Percentiles rank a stretch among this genome's conserved stretches.
phyloP scores from a whole-genome alignment of 73 alveolate species.

The Tetrahymena thermophila region DNA sequence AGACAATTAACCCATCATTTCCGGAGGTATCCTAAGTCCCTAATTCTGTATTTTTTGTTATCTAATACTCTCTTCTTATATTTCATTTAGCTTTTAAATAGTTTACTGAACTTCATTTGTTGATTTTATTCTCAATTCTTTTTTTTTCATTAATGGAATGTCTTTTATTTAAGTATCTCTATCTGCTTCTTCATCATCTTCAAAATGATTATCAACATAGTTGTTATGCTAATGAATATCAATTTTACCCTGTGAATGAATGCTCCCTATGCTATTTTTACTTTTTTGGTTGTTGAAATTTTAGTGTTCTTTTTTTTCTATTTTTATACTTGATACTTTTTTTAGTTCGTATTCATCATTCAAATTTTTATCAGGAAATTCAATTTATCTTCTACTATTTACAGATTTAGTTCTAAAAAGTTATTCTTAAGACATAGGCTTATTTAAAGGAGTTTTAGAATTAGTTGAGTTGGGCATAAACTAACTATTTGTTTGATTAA shows the following conservation, averaged over 20 bases:
- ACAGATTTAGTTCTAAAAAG: not conserved
- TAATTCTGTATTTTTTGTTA: not conserved
- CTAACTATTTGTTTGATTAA: not conserved
- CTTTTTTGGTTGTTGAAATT: not conserved
- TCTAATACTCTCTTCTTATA: not conserved
- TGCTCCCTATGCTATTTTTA: not conserved
- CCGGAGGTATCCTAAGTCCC: not conserved
- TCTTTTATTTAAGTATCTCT: not conserved
- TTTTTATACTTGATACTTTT: not conserved
- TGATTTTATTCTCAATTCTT: not conserved
- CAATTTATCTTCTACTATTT: not conserved
- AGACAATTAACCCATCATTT: not conserved
- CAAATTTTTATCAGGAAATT: not conserved
- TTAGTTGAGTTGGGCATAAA: not conserved
- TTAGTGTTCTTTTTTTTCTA: not conserved
- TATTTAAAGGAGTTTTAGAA: not conserved
- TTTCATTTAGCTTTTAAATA: not conserved
- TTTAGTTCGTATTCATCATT: not conserved
- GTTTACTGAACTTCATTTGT: not conserved
- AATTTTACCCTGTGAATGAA: not conserved
- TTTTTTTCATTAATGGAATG: not conserved
- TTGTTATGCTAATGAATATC: not conserved
- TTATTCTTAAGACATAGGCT: not conserved
- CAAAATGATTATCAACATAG: not conserved
- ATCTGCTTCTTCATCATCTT: not conserved